Conservation (phyloP, 23 red algal species). For the Gracilaria caudata region DNA sequence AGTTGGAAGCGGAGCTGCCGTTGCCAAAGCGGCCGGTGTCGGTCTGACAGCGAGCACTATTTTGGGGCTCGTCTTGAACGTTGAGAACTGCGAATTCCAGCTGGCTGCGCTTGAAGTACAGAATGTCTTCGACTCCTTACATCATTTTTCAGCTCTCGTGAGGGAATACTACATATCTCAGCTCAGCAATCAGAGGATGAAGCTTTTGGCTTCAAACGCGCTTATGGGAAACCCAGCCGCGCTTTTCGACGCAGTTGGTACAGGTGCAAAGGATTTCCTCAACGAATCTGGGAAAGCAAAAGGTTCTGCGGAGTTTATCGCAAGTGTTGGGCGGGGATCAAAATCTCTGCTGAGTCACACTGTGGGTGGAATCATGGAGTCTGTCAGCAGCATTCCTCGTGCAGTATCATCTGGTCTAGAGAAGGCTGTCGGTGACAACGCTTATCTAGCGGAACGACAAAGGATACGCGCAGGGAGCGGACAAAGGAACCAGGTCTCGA, state of each 20-base stretch:
- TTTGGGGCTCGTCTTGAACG: constrained; percentile 82
- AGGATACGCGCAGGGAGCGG: constrained; percentile 65
- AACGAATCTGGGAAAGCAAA: constrained; percentile 81
- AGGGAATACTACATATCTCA: constrained; percentile 84
- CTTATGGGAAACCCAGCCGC: constrained; percentile 89
- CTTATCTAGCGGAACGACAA: constrained; percentile 89
- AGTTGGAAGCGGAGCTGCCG: constrained; percentile 44
- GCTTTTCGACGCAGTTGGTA: constrained; percentile 88
- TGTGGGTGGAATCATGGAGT: constrained; percentile 86
- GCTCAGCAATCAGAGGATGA: constrained; percentile 71
- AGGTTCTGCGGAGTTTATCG: constrained; percentile 83
- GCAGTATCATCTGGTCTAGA: constrained; percentile 86
- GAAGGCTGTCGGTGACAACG: constrained; percentile 75
- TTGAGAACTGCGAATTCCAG: constrained; percentile 86
- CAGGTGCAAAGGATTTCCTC: constrained; percentile 85
- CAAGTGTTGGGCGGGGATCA: constrained; percentile 64
- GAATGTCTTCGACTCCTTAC: constrained; percentile 84
- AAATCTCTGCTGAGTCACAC: constrained; percentile 83
- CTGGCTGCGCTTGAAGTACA: constrained; percentile 76
- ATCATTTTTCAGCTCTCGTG: constrained; percentile 77
- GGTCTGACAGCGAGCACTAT: constrained; percentile 66
- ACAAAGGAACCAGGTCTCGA: constrained; percentile 22
- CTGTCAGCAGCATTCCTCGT: constrained; percentile 81
- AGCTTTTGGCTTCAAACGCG: constrained; percentile 85
- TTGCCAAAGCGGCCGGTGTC: constrained; percentile 58